Conservation (phyloP, 768 basidiomycete genomes). For the Tulasnella calospora region DNA sequence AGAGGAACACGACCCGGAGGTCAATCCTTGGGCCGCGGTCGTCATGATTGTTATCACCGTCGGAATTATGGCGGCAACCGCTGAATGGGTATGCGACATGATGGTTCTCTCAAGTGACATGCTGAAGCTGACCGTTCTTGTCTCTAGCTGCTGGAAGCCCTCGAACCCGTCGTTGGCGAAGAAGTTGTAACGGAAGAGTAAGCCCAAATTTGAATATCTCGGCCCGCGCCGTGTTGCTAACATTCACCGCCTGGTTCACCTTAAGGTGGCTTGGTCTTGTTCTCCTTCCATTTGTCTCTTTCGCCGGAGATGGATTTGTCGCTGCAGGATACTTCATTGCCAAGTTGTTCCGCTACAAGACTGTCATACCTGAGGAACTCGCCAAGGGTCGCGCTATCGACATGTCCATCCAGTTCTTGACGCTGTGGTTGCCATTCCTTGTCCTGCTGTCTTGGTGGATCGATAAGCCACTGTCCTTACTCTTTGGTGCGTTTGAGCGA, state of each 20-base stretch:
- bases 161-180: conserved; percentile 49
- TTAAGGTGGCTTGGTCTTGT: conserved; percentile 67
- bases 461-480: conserved; percentile 52
- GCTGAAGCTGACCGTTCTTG: not conserved
- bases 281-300: conserved; percentile 66
- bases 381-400: conserved; percentile 70
- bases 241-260: not conserved
- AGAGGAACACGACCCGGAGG: conserved; percentile 17
- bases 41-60: conserved; percentile 50
- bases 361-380: conserved; percentile 47
- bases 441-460: conserved; percentile 66
- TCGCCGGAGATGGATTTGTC: conserved; percentile 63
- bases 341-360: conserved; percentile 36
- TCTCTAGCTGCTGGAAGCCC: conserved; percentile 56
- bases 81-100: conserved; percentile 54
- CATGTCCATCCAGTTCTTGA: conserved; percentile 67
- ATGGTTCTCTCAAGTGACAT: not conserved
- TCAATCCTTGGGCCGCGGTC: conserved; percentile 59
- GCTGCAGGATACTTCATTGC: conserved; percentile 55
- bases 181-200: conserved; percentile 52
- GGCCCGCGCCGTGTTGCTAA: not conserved
- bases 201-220: conserved; percentile 27
- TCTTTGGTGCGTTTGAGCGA: conserved; percentile 54
- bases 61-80: conserved; percentile 61
- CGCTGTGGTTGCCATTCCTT: conserved; percentile 75